Conservation (phyloP, 352 stramenopile genomes). For the Globisporangium yorkense region DNA sequence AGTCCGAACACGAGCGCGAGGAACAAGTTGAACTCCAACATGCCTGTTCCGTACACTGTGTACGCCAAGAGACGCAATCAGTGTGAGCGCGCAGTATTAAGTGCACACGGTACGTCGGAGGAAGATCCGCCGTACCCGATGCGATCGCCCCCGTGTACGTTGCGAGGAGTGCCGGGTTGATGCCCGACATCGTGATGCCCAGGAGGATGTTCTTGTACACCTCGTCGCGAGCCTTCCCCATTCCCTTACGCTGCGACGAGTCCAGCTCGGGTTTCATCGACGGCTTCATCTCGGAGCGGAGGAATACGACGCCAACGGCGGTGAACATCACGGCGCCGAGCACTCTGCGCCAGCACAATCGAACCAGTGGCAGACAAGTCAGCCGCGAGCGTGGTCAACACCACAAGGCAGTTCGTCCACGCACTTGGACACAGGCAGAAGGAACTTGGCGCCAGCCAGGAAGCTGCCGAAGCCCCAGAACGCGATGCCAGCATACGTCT, state of each 20-base stretch:
- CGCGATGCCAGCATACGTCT: constrained; percentile 85
- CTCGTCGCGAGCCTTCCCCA: constrained; percentile 47
- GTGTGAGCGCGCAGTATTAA: not conserved
- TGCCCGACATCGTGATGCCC: constrained; percentile 83
- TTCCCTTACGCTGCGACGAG: constrained; percentile 41
- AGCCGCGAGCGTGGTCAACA: not conserved
- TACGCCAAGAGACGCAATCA: not conserved
- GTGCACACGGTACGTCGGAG: not conserved
- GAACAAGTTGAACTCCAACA: constrained; percentile 84
- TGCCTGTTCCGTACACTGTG: constrained; percentile 78
- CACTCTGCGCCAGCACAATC: constrained; percentile 27
- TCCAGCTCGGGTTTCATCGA: constrained; percentile 56
- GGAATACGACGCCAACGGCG: constrained; percentile 72
- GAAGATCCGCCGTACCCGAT: constrained; percentile 40
- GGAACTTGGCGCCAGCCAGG: constrained; percentile 72
- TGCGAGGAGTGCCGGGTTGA: constrained; percentile 79
- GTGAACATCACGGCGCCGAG: constrained; percentile 84
- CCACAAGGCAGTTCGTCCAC: constrained; percentile 10
- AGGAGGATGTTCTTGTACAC: constrained; percentile 80
- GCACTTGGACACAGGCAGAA: constrained; percentile 84
- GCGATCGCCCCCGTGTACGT: constrained; percentile 87
- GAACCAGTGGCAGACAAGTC: not conserved
- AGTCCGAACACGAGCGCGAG: constrained; percentile 80
- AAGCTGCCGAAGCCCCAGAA: constrained; percentile 90
- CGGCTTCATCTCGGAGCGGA: constrained; percentile 76